Evolutionary conservation across 2,329 filamentous ascomycete species (phyloP).

Genomic region (Phoma sp.): DNA sequence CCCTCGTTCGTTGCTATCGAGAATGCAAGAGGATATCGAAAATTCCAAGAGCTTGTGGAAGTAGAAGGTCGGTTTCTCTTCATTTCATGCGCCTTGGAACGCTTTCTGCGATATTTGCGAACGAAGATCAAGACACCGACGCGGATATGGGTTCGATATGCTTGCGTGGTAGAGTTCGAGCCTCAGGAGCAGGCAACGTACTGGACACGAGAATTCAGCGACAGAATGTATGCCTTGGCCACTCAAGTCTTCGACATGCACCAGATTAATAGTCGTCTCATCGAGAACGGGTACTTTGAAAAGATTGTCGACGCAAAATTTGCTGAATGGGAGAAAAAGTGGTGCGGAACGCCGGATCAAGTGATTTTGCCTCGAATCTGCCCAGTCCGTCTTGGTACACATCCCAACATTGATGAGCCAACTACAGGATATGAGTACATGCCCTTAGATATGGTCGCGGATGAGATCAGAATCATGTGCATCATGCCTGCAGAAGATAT

Average conservation of each 20-base stretch:
- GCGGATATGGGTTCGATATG: not conserved
- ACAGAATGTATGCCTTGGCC: constrained; percentile 7
- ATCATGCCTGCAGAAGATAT: constrained; percentile 8
- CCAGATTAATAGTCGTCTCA: constrained; percentile 4
- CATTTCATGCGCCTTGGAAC: not conserved
- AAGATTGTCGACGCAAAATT: not conserved
- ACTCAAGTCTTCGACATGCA: constrained; percentile 16
- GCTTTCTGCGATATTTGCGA: not conserved
- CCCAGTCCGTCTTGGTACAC: not conserved
- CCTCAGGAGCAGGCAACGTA: not conserved
- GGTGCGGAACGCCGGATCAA: not conserved
- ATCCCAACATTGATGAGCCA: not conserved
- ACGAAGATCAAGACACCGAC: not conserved
- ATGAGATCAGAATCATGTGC: constrained; percentile 15
- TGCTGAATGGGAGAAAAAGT: not conserved
- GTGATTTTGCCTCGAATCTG: not conserved
- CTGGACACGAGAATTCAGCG: constrained; percentile 15
- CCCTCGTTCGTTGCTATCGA: not conserved
- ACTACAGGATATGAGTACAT: constrained; percentile 12
- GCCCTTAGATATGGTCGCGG: constrained; percentile 10
- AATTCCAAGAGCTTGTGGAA: not conserved
- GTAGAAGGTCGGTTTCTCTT: not conserved
- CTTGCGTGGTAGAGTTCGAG: not conserved
- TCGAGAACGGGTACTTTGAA: constrained; percentile 8
- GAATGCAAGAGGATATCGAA: not conserved